Percentiles rank a stretch among this genome's conserved stretches.
Evolutionary conservation across 2,329 filamentous ascomycete species (phyloP).

Genomic region (Zopfia rhizophila): DNA sequence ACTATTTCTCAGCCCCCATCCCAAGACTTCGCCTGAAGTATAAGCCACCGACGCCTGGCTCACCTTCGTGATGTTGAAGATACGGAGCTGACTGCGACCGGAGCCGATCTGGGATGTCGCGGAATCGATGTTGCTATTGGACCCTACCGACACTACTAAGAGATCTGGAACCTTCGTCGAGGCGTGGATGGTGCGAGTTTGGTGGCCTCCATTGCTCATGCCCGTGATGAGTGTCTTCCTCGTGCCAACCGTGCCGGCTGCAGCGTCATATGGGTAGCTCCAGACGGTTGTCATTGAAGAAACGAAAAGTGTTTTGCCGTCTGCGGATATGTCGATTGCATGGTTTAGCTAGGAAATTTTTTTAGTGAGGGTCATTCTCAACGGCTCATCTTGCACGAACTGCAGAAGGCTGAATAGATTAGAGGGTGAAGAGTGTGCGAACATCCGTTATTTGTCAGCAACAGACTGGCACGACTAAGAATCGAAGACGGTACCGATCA

Average conservation of each 20-base stretch:
- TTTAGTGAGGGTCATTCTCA: slow-evolving; percentile 5
- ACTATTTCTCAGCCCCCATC: slow-evolving; percentile 77
- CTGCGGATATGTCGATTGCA: slow-evolving; percentile 32
- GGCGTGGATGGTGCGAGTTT: slow-evolving; percentile 27
- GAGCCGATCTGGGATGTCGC: slow-evolving; percentile 59
- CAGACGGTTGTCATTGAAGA: slow-evolving; percentile 29
- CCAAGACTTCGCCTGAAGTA: slow-evolving; percentile 59
- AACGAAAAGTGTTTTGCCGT: slow-evolving; percentile 37
- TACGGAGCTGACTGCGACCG: slow-evolving; percentile 71
- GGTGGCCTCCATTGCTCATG: slow-evolving; percentile 30
- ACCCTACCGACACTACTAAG: slow-evolving; percentile 73
- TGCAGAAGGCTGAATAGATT: no score
- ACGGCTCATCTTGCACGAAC: no score
- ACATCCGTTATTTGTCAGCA: no score
- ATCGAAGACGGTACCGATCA: no score
- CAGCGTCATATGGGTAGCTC: slow-evolving; percentile 33
- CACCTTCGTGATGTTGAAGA: slow-evolving; percentile 60
- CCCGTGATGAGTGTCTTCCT: slow-evolving; percentile 33
- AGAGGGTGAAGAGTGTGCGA: no score
- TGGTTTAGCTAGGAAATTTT: slow-evolving; percentile 27
- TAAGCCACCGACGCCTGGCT: slow-evolving; percentile 44
- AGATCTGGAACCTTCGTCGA: slow-evolving; percentile 46
- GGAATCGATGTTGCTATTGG: slow-evolving; percentile 68
- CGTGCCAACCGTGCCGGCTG: slow-evolving; percentile 31
- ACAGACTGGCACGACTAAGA: no score